Base-by-base conservation (phyloP, 2,329 filamentous ascomycete species). In the Torrubiellomyces zombiae region DNA sequence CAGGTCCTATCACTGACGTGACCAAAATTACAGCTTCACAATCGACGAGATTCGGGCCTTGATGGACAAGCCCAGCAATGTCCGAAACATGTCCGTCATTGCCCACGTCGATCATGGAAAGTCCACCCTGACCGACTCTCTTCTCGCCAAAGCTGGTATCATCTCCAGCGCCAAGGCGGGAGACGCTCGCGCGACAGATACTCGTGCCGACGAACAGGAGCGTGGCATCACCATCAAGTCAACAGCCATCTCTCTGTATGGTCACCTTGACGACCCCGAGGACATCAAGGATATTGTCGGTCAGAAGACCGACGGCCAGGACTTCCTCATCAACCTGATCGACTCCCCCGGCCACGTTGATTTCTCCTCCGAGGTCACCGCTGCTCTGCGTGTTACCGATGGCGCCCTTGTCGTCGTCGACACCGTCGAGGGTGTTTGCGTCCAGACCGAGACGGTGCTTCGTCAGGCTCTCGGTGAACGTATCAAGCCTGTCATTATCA, bases 161-260 rank as follows among this genome's bases (percentile, higher is more conserved):
- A 94, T 98, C 56, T 95, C 89, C 47, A 80, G 82, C 47, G 82
- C 82, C 48, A 95, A 95, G 67, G 89, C 89, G 48, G 89, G 89
- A 61, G 82, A 92, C 56, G 75, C 77, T 42, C 78, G 89, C 60
- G 91, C 86, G 56, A 98, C 85, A 49, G 89, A 98, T 63, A 98
- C 89, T 38, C 80, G 89, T 63, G 64, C 78, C 41, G 89, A 98
- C 58, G 89, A 98, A 61, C 89, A 98, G 68, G 89, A 98, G 58
- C 85, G 89, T 76, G 83, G 89, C 75, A 94, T 98, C 52, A 98
- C 89, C 48, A 98, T 98, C 76, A 98, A 98, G 77, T 98, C 89
- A 30, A 98, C 89, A 37, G 89, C 91, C 61, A 98, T 98, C 66
- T 95, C 91, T 44, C 75, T 98, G 51, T 98, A 89, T 63, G 83